phyloP scores from a whole-genome alignment of 352 stramenopile genomes.

The Bremia lactucae region DNA sequence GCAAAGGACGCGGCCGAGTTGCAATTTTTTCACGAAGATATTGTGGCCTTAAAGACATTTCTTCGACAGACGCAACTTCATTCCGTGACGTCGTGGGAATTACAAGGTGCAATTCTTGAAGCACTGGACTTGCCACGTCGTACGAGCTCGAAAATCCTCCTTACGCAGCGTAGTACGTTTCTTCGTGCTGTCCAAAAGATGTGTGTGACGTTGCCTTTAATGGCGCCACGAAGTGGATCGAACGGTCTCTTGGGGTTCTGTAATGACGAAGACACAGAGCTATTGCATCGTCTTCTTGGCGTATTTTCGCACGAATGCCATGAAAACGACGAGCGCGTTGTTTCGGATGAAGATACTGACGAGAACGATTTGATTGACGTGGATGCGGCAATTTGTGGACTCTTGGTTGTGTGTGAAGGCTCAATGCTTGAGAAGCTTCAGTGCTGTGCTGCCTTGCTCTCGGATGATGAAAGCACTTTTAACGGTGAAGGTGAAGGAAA shows the following conservation, averaged over 20 bases:
- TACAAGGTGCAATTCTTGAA: conserved; percentile 28
- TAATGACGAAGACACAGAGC: conserved; percentile 48
- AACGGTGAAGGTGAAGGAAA: conserved; percentile 18
- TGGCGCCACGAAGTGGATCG: conserved; percentile 11
- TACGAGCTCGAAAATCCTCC: conserved; percentile 11
- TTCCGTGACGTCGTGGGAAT: conserved; percentile 24
- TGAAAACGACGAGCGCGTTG: conserved; percentile 16
- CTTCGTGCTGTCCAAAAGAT: conserved; percentile 39
- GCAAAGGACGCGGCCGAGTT: conserved; percentile 55
- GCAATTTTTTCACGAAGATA: conserved; percentile 78
- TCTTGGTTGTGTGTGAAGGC: conserved; percentile 63
- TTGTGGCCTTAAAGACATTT: conserved; percentile 51
- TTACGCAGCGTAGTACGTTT: conserved; percentile 38
- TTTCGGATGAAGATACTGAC: conserved; percentile 28
- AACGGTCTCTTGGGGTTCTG: conserved; percentile 21
- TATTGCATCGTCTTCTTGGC: conserved; percentile 48
- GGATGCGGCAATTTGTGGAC: conserved; percentile 37
- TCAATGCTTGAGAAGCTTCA: conserved; percentile 45
- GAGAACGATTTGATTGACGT: conserved; percentile 48
- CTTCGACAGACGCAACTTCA: conserved; percentile 59
- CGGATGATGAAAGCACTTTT: conserved; percentile 17
- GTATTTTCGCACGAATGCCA: conserved; percentile 49
- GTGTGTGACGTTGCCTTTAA: conserved; percentile 22
- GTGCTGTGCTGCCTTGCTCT: conserved; percentile 30
- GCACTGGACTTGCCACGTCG: conserved; percentile 22